A percentile compares a stretch with the other conserved stretches of the same genome.
phyloP scores from a whole-genome alignment of 2,329 filamentous ascomycete genomes.

The Aspergillus oerlinghausenensis region DNA sequence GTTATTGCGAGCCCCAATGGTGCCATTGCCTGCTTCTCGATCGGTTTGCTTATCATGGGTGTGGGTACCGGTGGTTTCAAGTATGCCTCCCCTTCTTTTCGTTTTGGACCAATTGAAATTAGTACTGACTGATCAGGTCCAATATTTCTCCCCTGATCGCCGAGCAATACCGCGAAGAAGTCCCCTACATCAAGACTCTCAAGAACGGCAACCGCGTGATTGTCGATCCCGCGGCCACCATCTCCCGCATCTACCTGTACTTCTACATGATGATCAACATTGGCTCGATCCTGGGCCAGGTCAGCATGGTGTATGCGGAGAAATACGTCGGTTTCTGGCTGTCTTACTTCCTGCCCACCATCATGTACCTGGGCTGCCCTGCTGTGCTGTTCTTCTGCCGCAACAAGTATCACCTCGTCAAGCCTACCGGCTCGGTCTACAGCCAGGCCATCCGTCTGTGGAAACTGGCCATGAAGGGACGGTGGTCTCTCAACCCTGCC shows the following conservation, averaged over 20 bases:
- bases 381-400: constrained; percentile 56
- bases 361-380: constrained; percentile 60
- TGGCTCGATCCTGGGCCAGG: constrained; percentile 58
- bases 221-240: constrained; percentile 64
- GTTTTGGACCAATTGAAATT: too few species aligned
- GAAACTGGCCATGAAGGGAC: constrained; percentile 57
- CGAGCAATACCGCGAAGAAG: constrained; percentile 61
- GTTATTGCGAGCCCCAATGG: constrained; percentile 57
- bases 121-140: constrained; percentile 31
- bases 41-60: constrained; percentile 65
- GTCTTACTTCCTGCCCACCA: constrained; percentile 63
- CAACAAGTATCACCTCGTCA: constrained; percentile 59
- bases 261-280: constrained; percentile 70
- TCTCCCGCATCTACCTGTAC: constrained; percentile 63
- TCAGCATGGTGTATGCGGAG: constrained; percentile 68
- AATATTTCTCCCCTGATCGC: constrained; percentile 71
- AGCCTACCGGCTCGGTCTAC: constrained; percentile 68
- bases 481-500: constrained; percentile 59
- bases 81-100: constrained; percentile 13
- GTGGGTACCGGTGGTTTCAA: constrained; percentile 78
- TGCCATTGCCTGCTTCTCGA: constrained; percentile 60
- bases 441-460: constrained; percentile 62
- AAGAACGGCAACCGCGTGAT: constrained; percentile 63
- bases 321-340: constrained; percentile 74
- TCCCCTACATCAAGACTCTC: constrained; percentile 53